Percentiles rank a stretch among this genome's conserved stretches.
Conservation (phyloP, 2,329 filamentous ascomycete genomes). For the Aureobasidium sp. region DNA sequence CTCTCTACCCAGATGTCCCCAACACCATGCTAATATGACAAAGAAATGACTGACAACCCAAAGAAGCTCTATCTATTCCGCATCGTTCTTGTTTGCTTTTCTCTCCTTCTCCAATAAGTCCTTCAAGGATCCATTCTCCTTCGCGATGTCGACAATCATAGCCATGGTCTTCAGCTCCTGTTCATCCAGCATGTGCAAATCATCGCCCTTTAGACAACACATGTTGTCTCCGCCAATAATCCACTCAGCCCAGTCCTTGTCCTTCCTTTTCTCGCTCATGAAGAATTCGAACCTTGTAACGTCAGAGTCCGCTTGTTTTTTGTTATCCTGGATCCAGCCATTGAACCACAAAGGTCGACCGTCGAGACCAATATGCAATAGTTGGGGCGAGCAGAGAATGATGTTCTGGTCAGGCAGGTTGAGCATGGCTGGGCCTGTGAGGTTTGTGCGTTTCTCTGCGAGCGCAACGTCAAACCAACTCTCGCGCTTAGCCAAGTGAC, state of each 20-base stretch:
- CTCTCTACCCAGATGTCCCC: background rate
- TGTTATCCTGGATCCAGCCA: constrained; percentile 48
- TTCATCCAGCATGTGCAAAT: constrained; percentile 29
- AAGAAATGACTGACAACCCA: background rate
- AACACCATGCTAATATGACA: background rate
- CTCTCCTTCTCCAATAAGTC: background rate
- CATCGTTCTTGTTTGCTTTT: constrained; percentile 1
- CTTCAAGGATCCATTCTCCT: constrained; percentile 21
- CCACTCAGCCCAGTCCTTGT: constrained; percentile 35
- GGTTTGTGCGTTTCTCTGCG: background rate
- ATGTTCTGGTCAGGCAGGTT: constrained; percentile 26
- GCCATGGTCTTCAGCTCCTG: constrained; percentile 32
- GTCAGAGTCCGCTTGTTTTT: constrained; percentile 41
- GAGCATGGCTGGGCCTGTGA: background rate
- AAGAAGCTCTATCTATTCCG: background rate
- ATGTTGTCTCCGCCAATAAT: constrained; percentile 38
- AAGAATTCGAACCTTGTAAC: constrained; percentile 41
- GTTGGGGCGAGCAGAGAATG: constrained; percentile 50
- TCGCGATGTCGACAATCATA: constrained; percentile 33
- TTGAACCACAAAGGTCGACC: constrained; percentile 54
- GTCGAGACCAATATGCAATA: constrained; percentile 46
- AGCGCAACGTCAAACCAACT: background rate
- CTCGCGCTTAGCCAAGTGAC: constrained; percentile 12
- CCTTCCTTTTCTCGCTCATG: constrained; percentile 31
- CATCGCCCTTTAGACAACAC: constrained; percentile 36